These are phyloP conservation scores for Cystobasidium tubakii DNA, from an alignment of 768 basidiomycete species.

Conservation along the genomic window DNA sequence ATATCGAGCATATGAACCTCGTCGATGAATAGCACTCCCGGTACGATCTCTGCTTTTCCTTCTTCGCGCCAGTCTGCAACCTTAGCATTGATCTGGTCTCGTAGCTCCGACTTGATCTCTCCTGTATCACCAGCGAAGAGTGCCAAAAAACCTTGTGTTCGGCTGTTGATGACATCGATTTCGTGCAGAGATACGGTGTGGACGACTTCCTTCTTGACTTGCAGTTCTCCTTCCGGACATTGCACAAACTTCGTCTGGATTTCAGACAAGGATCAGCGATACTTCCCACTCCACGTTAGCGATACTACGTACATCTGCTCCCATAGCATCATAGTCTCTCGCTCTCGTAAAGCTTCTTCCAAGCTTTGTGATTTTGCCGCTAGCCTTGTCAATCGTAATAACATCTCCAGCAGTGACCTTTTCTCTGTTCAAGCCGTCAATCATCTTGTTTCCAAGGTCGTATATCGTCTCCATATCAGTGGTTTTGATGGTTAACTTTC, in stretches of 20 bases:
- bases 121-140: constrained; percentile 89
- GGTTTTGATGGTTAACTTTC: constrained; percentile 92
- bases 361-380: constrained; percentile 91
- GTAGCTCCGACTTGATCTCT: constrained; percentile 93
- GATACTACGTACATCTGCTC: constrained; percentile 74
- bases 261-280: background rate
- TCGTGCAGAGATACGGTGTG: constrained; percentile 97
- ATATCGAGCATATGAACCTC: constrained; percentile 99
- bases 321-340: constrained; percentile 97
- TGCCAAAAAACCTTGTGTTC: constrained; percentile 96
- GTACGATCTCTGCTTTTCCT: constrained; percentile 95
- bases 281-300: background rate
- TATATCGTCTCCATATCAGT: constrained; percentile 99
- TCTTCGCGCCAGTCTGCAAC: constrained; percentile 97
- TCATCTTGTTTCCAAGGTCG: constrained; percentile 98
- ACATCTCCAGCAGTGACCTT: constrained; percentile 90
- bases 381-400: constrained; percentile 93
- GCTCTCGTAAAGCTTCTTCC: constrained; percentile 95
- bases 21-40: constrained; percentile 93
- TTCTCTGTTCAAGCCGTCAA: constrained; percentile 92
- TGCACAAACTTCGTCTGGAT: constrained; percentile 91
- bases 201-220: constrained; percentile 93
- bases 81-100: constrained; percentile 93
- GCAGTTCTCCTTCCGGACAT: constrained; percentile 95
- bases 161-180: constrained; percentile 97